Conservation (phyloP, 805 yeast species). For the Hanseniaspora lachancei region DNA sequence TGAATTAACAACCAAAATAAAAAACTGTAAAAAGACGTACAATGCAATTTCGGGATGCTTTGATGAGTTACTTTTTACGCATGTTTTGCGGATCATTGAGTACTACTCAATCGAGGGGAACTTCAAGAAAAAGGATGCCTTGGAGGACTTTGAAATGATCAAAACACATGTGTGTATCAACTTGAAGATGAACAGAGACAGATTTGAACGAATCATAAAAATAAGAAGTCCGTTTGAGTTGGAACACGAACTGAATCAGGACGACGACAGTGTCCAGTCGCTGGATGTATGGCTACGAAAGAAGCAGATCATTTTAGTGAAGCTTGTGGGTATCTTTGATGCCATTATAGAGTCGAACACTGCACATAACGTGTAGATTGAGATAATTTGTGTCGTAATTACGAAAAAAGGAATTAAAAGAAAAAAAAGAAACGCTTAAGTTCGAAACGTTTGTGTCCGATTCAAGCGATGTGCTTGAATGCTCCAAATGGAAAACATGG, state of each 20-base stretch:
- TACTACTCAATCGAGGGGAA: not conserved
- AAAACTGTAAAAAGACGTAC: not conserved
- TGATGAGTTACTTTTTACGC: not conserved
- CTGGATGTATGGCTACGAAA: not conserved
- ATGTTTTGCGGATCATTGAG: not conserved
- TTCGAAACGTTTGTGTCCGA: no score
- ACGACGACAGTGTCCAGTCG: not conserved
- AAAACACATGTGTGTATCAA: not conserved
- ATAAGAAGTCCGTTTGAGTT: not conserved
- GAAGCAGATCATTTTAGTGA: not conserved
- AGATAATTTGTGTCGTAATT: not conserved
- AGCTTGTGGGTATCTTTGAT: not conserved
- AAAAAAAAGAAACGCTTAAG: no score
- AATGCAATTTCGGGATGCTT: not conserved
- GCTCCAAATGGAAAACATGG: no score
- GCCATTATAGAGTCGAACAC: not conserved
- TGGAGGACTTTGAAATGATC: not conserved
- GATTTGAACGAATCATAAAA: not conserved
- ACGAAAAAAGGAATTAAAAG: not conserved
- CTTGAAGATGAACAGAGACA: not conserved
- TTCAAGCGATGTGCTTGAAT: no score
- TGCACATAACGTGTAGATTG: not conserved
- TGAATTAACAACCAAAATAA: conserved; percentile 1
- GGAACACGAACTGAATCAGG: not conserved
- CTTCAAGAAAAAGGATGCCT: not conserved